phyloP scores from a whole-genome alignment of 1,139 yeast species.

The Lodderomyces jiufengensis region DNA sequence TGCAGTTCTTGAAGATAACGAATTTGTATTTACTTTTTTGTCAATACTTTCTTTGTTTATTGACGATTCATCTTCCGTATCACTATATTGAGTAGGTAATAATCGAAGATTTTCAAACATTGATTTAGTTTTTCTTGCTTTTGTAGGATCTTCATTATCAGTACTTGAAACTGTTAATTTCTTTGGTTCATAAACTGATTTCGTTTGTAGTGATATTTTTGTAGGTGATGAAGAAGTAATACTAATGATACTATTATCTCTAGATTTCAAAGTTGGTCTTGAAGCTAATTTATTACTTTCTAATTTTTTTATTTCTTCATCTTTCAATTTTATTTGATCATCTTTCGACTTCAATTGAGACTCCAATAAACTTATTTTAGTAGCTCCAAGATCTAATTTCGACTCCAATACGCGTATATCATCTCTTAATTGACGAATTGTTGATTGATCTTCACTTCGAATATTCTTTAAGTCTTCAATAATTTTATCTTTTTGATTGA shows the following conservation, averaged over 20 bases:
- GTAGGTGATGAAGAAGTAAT: constrained; percentile 1
- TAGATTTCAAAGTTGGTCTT: neutral
- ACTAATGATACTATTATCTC: neutral
- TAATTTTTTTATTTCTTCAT: constrained; percentile 4
- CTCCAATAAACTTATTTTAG: neutral
- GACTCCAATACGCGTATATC: constrained; percentile 1
- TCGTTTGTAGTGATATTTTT: neutral
- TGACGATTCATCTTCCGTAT: constrained; percentile 10
- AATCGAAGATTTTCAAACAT: constrained; percentile 10
- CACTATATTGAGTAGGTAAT: constrained; percentile 18
- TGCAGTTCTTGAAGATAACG: no score
- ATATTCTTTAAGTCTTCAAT: constrained; percentile 5
- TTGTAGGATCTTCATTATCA: no score
- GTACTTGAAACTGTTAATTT: no score
- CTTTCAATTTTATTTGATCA: neutral
- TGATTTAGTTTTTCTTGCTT: constrained; percentile 3
- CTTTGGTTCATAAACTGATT: no score
- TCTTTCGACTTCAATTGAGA: neutral
- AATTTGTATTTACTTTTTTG: neutral
- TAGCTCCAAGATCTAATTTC: neutral
- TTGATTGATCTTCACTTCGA: constrained; percentile 7
- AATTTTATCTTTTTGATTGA: neutral
- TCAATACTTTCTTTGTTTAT: neutral
- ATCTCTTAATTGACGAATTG: constrained; percentile 3
- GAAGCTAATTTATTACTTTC: neutral